phyloP scores from a whole-genome alignment of 1,284 basidiomycete genomes.

The Pseudozyma tsukubaensis region DNA sequence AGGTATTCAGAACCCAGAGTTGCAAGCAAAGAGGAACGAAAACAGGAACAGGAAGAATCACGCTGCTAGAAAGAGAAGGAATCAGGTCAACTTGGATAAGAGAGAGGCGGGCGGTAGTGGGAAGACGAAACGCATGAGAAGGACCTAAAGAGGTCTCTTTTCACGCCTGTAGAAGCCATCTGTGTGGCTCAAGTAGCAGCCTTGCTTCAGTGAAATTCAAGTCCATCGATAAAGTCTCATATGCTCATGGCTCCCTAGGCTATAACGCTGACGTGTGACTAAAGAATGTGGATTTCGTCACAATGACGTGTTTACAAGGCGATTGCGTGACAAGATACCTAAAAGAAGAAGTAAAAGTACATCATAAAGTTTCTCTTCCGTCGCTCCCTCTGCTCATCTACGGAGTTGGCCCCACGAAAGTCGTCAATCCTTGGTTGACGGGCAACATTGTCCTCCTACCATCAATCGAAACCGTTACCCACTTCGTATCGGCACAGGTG shows the following conservation, averaged over 20 bases:
- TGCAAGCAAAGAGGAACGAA: constrained; percentile 38
- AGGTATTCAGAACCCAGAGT: constrained; percentile 59
- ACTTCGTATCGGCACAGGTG: constrained; percentile 34
- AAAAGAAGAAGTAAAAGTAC: background rate
- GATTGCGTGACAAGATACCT: background rate
- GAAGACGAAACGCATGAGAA: constrained; percentile 33
- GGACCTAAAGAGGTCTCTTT: background rate
- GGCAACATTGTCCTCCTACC: constrained; percentile 34
- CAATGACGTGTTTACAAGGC: background rate
- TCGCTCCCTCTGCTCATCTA: constrained; percentile 1
- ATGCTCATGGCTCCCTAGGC: too few species aligned
- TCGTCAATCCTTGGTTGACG: constrained; percentile 37
- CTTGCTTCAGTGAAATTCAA: too few species aligned
- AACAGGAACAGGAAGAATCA: constrained; percentile 35
- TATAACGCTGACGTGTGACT: too few species aligned
- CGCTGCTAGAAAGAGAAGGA: constrained; percentile 32
- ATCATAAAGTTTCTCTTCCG: background rate
- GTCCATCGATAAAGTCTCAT: too few species aligned
- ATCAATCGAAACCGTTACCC: constrained; percentile 32
- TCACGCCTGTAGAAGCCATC: background rate
- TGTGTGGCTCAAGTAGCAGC: too few species aligned
- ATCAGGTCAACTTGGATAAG: constrained; percentile 33
- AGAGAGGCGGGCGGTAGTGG: constrained; percentile 41
- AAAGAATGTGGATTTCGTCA: too few species aligned
- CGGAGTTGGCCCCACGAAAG: constrained; percentile 53